A percentile compares a stretch with the other conserved stretches of the same genome.
phyloP scores from a whole-genome alignment of 2,329 filamentous ascomycete genomes.

The Fusarium pseudograminearum region DNA sequence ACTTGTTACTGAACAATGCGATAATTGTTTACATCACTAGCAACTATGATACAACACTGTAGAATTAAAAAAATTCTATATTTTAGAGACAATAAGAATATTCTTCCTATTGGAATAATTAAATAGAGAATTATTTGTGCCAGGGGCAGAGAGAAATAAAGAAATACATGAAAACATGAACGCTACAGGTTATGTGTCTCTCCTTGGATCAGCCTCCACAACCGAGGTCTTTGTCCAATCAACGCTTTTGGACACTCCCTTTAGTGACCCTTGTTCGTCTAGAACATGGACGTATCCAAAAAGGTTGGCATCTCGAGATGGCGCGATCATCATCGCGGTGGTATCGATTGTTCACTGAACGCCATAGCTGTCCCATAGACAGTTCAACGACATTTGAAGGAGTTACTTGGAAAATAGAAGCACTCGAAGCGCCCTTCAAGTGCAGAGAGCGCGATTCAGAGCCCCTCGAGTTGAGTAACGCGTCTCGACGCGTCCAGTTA shows the following conservation, averaged over 20 bases:
- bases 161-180: neutral
- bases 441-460: accelerated
- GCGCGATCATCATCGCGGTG: neutral
- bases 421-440: neutral
- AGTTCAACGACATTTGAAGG: accelerated
- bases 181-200: neutral
- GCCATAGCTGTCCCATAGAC: neutral
- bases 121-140: neutral
- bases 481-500: neutral
- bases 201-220: neutral
- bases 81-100: no score
- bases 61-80: no score
- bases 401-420: accelerated
- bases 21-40: no score
- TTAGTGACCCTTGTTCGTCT: neutral
- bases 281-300: neutral
- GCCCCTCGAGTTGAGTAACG: neutral
- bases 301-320: neutral
- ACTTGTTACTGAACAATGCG: no score
- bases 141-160: neutral
- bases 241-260: neutral
- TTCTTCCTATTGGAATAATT: neutral
- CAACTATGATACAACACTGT: neutral
- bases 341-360: neutral
- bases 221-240: neutral